Evolutionary conservation across 2,329 filamentous ascomycete species (phyloP).

Genomic region (Cladosporium sphaerospermum): DNA sequence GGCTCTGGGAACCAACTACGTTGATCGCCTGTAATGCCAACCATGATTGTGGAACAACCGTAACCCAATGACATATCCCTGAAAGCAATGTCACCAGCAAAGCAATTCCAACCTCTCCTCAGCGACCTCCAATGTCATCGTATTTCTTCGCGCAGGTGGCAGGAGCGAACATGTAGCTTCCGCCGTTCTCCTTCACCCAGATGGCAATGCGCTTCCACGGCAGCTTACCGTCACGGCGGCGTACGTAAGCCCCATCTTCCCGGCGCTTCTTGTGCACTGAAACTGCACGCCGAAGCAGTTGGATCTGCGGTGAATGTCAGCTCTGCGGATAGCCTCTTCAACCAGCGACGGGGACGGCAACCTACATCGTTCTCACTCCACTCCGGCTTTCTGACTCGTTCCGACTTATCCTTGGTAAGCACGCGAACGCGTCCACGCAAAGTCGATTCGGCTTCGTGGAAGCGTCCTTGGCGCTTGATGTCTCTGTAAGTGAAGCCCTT

Average conservation of each 20-base stretch:
- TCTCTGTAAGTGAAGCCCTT: conserved; percentile 59
- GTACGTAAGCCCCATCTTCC: conserved; percentile 6
- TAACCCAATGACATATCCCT: neutral
- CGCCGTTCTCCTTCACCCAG: conserved; percentile 47
- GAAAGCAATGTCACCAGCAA: no score
- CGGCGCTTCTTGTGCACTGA: conserved; percentile 11
- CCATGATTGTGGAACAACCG: no score
- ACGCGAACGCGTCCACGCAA: conserved; percentile 62
- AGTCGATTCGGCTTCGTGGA: conserved; percentile 63
- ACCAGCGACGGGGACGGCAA: conserved; percentile 16
- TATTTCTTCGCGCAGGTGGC: conserved; percentile 59
- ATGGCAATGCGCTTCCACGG: conserved; percentile 55
- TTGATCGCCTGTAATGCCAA: neutral
- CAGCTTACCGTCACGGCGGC: conserved; percentile 33
- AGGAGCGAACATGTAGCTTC: conserved; percentile 54
- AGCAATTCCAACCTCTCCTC: neutral
- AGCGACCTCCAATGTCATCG: conserved; percentile 35
- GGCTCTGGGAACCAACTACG: neutral
- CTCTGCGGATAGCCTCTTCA: neutral
- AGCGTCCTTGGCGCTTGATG: conserved; percentile 51
- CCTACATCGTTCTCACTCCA: conserved; percentile 62
- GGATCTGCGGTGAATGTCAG: conserved; percentile 23
- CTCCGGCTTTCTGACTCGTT: conserved; percentile 58
- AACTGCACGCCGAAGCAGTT: conserved; percentile 23
- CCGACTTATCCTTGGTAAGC: conserved; percentile 57